These are phyloP conservation scores for Naganishia vishniacii DNA, from an alignment of 768 basidiomycete species.

Conservation along the genomic window DNA sequence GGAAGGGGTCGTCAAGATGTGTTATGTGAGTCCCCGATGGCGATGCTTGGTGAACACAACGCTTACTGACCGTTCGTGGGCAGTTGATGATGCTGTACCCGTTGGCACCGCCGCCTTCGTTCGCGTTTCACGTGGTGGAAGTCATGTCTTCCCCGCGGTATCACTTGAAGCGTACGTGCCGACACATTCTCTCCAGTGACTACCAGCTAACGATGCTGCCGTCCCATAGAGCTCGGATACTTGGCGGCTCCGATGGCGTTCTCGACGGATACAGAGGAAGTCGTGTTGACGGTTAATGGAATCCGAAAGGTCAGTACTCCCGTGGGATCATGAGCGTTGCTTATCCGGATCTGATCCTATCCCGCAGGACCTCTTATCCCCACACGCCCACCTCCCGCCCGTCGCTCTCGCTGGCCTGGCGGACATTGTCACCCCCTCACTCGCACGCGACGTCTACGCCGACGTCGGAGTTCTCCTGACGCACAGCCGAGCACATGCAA, in stretches of 20 bases:
- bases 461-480: constrained; percentile 81
- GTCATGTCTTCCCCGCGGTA: constrained; percentile 91
- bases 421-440: constrained; percentile 74
- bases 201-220: not conserved
- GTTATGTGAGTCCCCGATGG: constrained; percentile 67
- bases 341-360: no score
- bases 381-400: constrained; percentile 63
- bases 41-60: not conserved
- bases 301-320: constrained; percentile 42
- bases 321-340: no score
- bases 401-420: constrained; percentile 76
- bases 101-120: constrained; percentile 85
- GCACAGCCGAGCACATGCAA: constrained; percentile 67
- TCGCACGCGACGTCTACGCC: constrained; percentile 82
- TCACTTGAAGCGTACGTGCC: constrained; percentile 66
- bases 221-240: constrained; percentile 69
- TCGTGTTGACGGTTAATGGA: constrained; percentile 88
- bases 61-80: not conserved
- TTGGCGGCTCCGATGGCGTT: constrained; percentile 89
- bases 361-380: constrained; percentile 69
- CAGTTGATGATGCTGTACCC: constrained; percentile 90
- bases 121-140: constrained; percentile 93
- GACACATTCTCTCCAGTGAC: not conserved
- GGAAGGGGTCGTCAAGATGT: constrained; percentile 87
- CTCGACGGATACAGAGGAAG: constrained; percentile 86